These are phyloP conservation scores for Stentor coeruleus DNA, from an alignment of 73 alveolate genomes.

Conservation along the genomic window DNA sequence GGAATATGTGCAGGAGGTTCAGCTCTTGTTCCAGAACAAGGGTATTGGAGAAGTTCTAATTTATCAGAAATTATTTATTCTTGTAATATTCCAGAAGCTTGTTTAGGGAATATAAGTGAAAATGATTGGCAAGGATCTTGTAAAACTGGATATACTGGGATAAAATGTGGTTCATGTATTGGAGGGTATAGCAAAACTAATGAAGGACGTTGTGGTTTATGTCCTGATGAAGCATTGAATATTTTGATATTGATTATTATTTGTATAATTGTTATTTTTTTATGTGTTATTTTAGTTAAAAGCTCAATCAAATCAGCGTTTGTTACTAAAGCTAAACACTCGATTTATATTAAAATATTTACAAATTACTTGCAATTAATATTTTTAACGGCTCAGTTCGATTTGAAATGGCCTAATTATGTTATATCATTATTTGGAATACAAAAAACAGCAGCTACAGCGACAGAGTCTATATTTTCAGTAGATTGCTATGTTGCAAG, in stretches of 20 bases:
- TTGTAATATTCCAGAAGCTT: neutral
- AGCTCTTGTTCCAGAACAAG: neutral
- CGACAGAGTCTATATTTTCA: slow-evolving; percentile 36
- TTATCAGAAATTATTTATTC: neutral
- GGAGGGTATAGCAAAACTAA: slow-evolving; percentile 15
- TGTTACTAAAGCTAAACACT: neutral
- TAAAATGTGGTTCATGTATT: neutral
- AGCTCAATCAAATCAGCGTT: neutral
- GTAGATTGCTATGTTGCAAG: slow-evolving; percentile 44
- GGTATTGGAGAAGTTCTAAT: neutral
- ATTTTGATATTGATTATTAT: neutral
- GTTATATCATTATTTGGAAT: neutral
- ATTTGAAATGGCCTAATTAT: slow-evolving; percentile 22
- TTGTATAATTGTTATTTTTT: neutral
- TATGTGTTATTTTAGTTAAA: neutral
- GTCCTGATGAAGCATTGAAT: neutral
- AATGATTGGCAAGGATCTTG: neutral
- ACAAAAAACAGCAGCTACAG: neutral
- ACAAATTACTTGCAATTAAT: slow-evolving; percentile 28
- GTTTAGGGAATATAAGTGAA: neutral
- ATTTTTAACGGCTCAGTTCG: slow-evolving; percentile 4
- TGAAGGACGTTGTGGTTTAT: slow-evolving; percentile 8
- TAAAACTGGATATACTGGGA: slow-evolving; percentile 30
- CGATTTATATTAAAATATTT: slow-evolving; percentile 21
- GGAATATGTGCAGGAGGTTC: neutral